Conservation (phyloP, 495 filamentous ascomycete species). For the Penicillium psychrofluorescens region DNA sequence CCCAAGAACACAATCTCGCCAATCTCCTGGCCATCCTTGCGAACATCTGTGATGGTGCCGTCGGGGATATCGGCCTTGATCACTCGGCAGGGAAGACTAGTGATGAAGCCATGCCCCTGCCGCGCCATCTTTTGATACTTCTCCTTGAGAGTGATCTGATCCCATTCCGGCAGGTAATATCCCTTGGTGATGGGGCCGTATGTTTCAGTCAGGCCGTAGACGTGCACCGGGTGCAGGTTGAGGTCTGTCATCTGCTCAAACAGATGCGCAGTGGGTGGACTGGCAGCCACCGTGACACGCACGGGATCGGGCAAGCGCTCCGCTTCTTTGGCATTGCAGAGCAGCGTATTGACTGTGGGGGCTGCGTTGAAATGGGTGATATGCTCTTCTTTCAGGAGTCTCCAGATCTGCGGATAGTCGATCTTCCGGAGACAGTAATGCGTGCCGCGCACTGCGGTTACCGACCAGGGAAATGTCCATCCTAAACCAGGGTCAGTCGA, state of each 20-base stretch:
- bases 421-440: conserved; percentile 94
- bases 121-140: conserved; percentile 82
- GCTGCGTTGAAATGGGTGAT: conserved; percentile 96
- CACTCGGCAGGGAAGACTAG: conserved; percentile 71
- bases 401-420: conserved; percentile 90
- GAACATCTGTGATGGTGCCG: conserved; percentile 65
- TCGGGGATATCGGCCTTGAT: conserved; percentile 70
- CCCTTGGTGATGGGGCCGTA: conserved; percentile 96
- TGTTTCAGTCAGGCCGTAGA: conserved; percentile 92
- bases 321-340: conserved; percentile 72
- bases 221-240: conserved; percentile 87
- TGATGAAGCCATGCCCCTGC: conserved; percentile 89
- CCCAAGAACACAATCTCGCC: conserved; percentile 88
- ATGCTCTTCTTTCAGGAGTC: conserved; percentile 68
- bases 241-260: conserved; percentile 87
- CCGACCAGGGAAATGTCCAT: conserved; percentile 82
- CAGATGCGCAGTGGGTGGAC: conserved; percentile 77
- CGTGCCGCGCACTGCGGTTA: conserved; percentile 86
- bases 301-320: conserved; percentile 61
- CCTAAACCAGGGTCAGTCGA: conserved; percentile 12
- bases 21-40: conserved; percentile 76
- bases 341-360: conserved; percentile 90
- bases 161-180: conserved; percentile 80
- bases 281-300: conserved; percentile 86
- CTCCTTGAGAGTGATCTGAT: conserved; percentile 58